Evolutionary conservation across 768 basidiomycete genomes (phyloP), one percentile per base, ranked within the genome.

Genomic region (Omphalotus guepiniiformis): DNA sequence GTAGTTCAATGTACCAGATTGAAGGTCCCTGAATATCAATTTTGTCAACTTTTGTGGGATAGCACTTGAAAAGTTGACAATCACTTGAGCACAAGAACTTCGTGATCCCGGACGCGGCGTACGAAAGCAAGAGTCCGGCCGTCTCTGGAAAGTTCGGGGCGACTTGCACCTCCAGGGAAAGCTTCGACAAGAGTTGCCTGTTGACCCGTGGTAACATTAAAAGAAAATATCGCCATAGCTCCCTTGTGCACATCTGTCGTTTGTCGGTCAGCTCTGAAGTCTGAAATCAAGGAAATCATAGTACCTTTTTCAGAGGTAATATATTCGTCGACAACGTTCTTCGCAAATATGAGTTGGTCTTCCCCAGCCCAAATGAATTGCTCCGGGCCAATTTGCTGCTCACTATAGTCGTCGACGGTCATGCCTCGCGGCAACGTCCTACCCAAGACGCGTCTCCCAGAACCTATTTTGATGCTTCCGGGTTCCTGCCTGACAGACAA

Each of bases 321-420:
- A 29, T 50, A 50, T 15, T 61, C 57, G 55, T 88, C 83, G 3
- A 52, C 58, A 8, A 81, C 71, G 55, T 88, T 88, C 65, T 81
- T 81, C 4, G 83, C 68, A 57, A 75, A 88, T 12, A 88, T 80
- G 6, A 88, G 55, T 18, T 67, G 63, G 51, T 85, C 83, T 25
- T 72, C 63, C 7, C 73, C 72, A 22, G 61, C 59, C 83, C 83
- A 87, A 39, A 85, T 69, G 51, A 80, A 68, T 54, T 87, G 86
- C 52, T 88, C 85, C 2, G 82, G 79, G 0, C 85, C 86, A 48
- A 88, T 81, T 59, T 88, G 86, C 53, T 83, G 83, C 22, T 82
- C 72, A 9, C 70, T 73, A 54, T 87, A 88, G 27, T 80, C 61
- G 9, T 76, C 69, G 18, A 74, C 58, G 19, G 70, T 67, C 83